Base-by-base conservation (phyloP, 345 rosid species). In the Aquilaria yunnanensis region DNA sequence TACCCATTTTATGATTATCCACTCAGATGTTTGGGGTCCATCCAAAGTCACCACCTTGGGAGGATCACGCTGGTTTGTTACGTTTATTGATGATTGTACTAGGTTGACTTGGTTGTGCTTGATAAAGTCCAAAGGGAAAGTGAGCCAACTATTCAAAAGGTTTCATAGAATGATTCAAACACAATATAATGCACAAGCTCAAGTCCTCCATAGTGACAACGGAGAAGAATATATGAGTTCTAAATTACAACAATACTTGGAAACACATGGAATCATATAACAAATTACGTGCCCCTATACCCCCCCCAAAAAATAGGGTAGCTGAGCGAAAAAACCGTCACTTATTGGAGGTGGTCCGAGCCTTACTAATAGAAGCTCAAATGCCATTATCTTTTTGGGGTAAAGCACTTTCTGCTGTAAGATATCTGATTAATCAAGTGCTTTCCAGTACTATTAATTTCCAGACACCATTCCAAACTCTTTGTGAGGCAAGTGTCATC, bases 21-120 rank as follows among this genome's bases (percentile, higher is more conserved):
- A 62, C 13, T 62, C 31, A 2, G 65, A 62, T 62, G 65, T 62
- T 50, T 62, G 32, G 57, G 66, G 66, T 29, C 33, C 57, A 12
- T 62, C 49, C 0, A 51, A 51, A n/a, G 33, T 34, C 6, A 2
- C 34, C 2, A 63, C 51, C 6, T 63, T 63, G n/a, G 34, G 33
- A 9, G 50, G 57, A 11, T 34, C 32, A 0, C 3, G 41, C 6
- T 10, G 41, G 59, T 46, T 54, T 47, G 47, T 47, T 29, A 56
- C 54, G 8, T 65, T 56, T 46, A 56, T 47, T 29, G 61, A 65
- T 64, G 30, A 54, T 29, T 64, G 67, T 11, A 64, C 43, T 1
- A 52, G 11, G 9, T 30, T 54, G 32, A 65, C 55, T 14, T 65
- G 55, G 54, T 10, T 55, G 1, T 65, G 61, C 2, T 32, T 54